Percentiles rank a stretch among this genome's conserved stretches.
These are phyloP conservation scores for Quercus phellos DNA, from an alignment of 331 rosid species.

Conservation along the genomic window DNA sequence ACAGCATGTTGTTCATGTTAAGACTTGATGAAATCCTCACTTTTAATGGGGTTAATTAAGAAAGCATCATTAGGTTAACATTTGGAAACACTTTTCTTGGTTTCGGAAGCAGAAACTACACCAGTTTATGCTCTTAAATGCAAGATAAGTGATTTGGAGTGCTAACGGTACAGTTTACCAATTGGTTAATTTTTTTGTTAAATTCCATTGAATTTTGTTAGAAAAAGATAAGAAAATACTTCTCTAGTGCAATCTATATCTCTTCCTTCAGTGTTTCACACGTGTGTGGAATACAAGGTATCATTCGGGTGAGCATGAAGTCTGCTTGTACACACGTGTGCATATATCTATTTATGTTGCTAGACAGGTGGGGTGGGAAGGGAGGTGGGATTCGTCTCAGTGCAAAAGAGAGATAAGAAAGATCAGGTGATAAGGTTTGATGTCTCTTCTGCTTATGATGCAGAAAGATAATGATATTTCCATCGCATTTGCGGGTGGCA, in stretches of 20 bases:
- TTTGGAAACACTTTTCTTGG: neutral
- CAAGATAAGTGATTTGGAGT: neutral
- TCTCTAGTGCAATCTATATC: neutral
- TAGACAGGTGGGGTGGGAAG: constrained; percentile 55
- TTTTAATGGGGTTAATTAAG: neutral
- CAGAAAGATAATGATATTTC: constrained; percentile 61
- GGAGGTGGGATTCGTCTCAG: constrained; percentile 38
- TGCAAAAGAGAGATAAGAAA: constrained; percentile 29
- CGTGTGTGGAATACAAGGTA: constrained; percentile 51
- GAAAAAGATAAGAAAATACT: neutral
- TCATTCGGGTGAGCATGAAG: constrained; percentile 40
- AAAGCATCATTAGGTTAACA: neutral
- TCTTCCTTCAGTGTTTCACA: constrained; percentile 12
- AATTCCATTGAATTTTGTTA: neutral
- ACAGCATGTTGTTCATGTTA: neutral
- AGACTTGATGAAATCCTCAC: neutral
- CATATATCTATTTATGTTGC: constrained; percentile 18
- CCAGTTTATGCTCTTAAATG: neutral
- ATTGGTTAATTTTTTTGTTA: neutral
- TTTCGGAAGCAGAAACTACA: neutral
- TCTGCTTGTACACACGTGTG: constrained; percentile 53
- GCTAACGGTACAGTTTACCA: neutral
- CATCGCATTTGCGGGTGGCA: constrained; percentile 27
- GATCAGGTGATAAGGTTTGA: constrained; percentile 46
- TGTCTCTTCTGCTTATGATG: constrained; percentile 36